phyloP scores from a whole-genome alignment of 1,139 yeast genomes.

The Sugiyamaella castrensis region DNA sequence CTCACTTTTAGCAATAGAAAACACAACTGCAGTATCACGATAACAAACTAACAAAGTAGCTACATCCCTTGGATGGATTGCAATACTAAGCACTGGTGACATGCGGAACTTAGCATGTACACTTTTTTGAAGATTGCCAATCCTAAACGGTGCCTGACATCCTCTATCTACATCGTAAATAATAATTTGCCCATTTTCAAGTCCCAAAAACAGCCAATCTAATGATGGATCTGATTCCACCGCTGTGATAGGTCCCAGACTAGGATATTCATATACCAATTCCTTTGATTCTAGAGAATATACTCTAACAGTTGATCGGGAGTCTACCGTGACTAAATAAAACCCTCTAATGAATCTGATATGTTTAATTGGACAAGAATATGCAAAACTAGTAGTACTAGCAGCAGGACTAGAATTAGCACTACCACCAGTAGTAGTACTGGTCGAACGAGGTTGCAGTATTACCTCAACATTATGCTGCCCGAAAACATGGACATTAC shows the following conservation, averaged over 20 bases:
- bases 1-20: constrained; percentile 60
- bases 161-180: constrained; percentile 88
- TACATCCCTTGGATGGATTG: constrained; percentile 87
- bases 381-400: not conserved
- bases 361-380: constrained; percentile 47
- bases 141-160: constrained; percentile 56
- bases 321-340: constrained; percentile 68
- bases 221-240: constrained; percentile 78
- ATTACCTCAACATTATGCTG: constrained; percentile 77
- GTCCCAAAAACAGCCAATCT: constrained; percentile 83
- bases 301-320: constrained; percentile 54
- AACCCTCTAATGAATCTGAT: constrained; percentile 74
- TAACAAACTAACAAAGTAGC: constrained; percentile 76
- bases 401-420: not conserved
- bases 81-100: constrained; percentile 62
- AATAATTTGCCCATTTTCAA: constrained; percentile 67
- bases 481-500: constrained; percentile 77
- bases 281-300: constrained; percentile 65
- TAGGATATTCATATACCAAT: constrained; percentile 48
- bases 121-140: constrained; percentile 66
- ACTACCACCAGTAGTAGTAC: constrained; percentile 37
- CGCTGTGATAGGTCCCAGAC: constrained; percentile 62
- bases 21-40: constrained; percentile 63
- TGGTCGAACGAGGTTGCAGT: constrained; percentile 33
- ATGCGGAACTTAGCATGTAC: constrained; percentile 35